phyloP scores from a whole-genome alignment of 768 basidiomycete species.

The Saitozyma podzolica region DNA sequence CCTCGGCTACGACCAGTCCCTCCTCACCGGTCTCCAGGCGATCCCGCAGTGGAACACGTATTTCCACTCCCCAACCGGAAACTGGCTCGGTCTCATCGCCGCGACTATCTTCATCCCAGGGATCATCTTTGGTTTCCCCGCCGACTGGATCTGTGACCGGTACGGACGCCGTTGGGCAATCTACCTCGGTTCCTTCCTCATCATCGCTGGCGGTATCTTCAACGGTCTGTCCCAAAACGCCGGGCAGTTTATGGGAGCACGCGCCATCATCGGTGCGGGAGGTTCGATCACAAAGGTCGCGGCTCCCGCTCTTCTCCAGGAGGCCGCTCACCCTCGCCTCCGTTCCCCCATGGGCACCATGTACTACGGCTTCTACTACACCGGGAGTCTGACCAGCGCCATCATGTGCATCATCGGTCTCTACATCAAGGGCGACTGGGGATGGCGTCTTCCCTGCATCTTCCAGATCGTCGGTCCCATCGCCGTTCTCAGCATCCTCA shows the following conservation, averaged over 20 bases:
- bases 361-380: slow-evolving; percentile 23
- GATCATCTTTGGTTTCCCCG: slow-evolving; percentile 26
- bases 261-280: slow-evolving; percentile 26
- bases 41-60: slow-evolving; percentile 28
- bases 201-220: slow-evolving; percentile 24
- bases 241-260: slow-evolving; percentile 6
- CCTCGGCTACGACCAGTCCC: slow-evolving; percentile 25
- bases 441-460: slow-evolving; percentile 26
- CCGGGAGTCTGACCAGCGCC: slow-evolving; percentile 5
- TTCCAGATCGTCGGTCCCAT: slow-evolving; percentile 25
- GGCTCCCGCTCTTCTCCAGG: slow-evolving; percentile 33
- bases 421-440: slow-evolving; percentile 25
- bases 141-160: slow-evolving; percentile 23
- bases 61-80: slow-evolving; percentile 25
- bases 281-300: slow-evolving; percentile 30
- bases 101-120: slow-evolving; percentile 33
- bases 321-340: slow-evolving; percentile 36
- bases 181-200: slow-evolving; percentile 18
- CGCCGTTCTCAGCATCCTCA: slow-evolving; percentile 17
- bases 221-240: slow-evolving; percentile 25
- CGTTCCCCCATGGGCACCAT: slow-evolving; percentile 24
- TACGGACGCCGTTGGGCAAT: slow-evolving; percentile 29
- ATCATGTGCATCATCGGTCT: slow-evolving; percentile 21
- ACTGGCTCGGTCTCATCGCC: slow-evolving; percentile 28
- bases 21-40: slow-evolving; percentile 33